phyloP scores from a whole-genome alignment of 2,329 filamentous ascomycete genomes.

The Emericellopsis atlantica region DNA sequence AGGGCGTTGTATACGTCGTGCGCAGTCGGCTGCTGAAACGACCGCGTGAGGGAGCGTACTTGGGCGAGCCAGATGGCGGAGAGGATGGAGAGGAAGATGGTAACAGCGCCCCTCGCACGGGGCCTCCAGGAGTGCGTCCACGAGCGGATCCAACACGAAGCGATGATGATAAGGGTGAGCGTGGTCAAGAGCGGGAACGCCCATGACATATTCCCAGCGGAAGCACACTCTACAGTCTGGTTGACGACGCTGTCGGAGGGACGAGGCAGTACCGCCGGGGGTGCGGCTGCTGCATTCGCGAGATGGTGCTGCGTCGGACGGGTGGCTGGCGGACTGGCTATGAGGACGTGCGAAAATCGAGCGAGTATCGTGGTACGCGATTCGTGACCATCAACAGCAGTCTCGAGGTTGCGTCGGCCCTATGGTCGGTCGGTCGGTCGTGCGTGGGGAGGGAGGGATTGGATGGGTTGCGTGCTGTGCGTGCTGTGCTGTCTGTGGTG shows the following conservation, averaged over 20 bases:
- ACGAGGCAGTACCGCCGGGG: neutral
- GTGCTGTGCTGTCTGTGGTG: no score
- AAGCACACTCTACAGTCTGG: conserved; percentile 3
- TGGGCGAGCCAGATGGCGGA: conserved; percentile 18
- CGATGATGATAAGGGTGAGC: conserved; percentile 23
- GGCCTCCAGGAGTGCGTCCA: no score
- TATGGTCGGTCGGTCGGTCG: no score
- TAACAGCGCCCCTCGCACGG: conserved; percentile 7
- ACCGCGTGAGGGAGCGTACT: conserved; percentile 16
- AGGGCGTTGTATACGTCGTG: conserved; percentile 21
- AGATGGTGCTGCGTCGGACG: neutral
- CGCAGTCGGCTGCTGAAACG: conserved; percentile 13
- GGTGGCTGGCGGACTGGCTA: no score
- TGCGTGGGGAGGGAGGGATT: no score
- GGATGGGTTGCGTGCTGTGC: no score
- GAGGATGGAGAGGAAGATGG: conserved; percentile 16
- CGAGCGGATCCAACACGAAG: conserved; percentile 20
- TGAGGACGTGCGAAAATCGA: no score
- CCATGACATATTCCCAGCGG: conserved; percentile 30
- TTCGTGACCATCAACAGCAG: no score
- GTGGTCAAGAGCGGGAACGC: conserved; percentile 25
- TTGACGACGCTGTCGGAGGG: neutral
- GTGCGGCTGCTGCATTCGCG: conserved; percentile 3
- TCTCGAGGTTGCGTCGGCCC: no score
- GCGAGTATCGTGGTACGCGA: no score